Evolutionary conservation across 306 rosid genomes (phyloP).

Genomic region (Herpetospermum pedunculosum): DNA sequence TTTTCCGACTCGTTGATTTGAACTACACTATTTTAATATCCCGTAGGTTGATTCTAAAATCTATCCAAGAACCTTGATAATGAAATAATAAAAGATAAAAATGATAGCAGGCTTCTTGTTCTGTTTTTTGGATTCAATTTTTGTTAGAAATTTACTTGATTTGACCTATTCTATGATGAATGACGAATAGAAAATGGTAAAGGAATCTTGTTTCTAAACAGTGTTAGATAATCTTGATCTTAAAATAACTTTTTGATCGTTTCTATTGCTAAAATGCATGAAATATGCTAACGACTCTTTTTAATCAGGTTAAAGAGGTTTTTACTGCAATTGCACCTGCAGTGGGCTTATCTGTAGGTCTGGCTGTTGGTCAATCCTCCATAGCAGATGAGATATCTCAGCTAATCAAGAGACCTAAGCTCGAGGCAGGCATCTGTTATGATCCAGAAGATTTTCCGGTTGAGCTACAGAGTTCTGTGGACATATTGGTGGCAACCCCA

Average conservation of each 20-base stretch:
- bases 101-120: not conserved
- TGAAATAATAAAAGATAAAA: not conserved
- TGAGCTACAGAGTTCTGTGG: conserved; percentile 49
- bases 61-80: not conserved
- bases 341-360: conserved; percentile 66
- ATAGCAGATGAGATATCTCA: conserved; percentile 56
- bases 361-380: conserved; percentile 83
- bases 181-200: no score
- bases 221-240: not conserved
- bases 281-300: not conserved
- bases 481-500: conserved; percentile 86
- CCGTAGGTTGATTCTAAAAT: not conserved
- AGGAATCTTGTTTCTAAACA: not conserved
- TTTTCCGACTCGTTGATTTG: not conserved
- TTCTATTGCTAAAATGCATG: not conserved
- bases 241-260: not conserved
- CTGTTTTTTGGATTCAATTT: not conserved
- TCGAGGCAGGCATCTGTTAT: conserved; percentile 42
- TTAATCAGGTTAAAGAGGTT: conserved; percentile 48
- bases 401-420: conserved; percentile 42
- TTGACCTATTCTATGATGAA: no score
- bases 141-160: not conserved
- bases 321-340: conserved; percentile 63
- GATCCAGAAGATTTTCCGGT: conserved; percentile 34
- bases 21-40: not conserved